Evolutionary conservation across 1,139 yeast species (phyloP).

Genomic region (Kodamaea derodonti): DNA sequence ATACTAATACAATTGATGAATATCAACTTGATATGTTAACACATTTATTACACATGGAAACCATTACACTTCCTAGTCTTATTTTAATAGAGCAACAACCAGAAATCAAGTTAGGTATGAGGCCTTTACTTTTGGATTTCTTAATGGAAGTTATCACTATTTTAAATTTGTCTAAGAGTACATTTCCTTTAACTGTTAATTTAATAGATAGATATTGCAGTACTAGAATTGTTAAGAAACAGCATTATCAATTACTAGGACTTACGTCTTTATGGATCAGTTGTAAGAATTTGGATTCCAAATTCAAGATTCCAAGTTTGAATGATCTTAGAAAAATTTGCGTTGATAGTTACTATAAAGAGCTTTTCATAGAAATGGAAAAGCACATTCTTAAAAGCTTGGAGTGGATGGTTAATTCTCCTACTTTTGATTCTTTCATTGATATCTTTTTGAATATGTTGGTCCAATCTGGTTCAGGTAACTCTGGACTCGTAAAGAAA

Average conservation of each 20-base stretch:
- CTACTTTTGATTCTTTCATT: slow-evolving; percentile 60
- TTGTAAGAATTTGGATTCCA: slow-evolving; percentile 67
- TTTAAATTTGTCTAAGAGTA: slow-evolving; percentile 44
- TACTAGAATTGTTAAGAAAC: slow-evolving; percentile 46
- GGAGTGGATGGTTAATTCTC: slow-evolving; percentile 52
- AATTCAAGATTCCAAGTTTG: slow-evolving; percentile 59
- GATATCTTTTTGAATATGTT: slow-evolving; percentile 45
- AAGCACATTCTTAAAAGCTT: slow-evolving; percentile 58
- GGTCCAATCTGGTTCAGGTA: slow-evolving; percentile 16
- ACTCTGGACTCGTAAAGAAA: slow-evolving; percentile 22
- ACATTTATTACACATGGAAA: slow-evolving; percentile 35
- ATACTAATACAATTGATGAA: slow-evolving; percentile 33
- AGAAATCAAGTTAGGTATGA: slow-evolving; percentile 46
- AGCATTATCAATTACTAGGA: slow-evolving; percentile 65
- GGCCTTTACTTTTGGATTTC: slow-evolving; percentile 49
- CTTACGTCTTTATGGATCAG: slow-evolving; percentile 72
- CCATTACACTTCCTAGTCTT: slow-evolving; percentile 32
- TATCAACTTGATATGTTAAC: slow-evolving; percentile 40
- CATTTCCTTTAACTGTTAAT: slow-evolving; percentile 53
- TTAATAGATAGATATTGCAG: slow-evolving; percentile 52
- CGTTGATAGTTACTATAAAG: slow-evolving; percentile 58
- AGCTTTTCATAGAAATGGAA: slow-evolving; percentile 65
- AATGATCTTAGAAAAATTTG: slow-evolving; percentile 57
- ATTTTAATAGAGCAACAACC: slow-evolving; percentile 48
- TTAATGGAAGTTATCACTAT: slow-evolving; percentile 52